A percentile compares a stretch with the other conserved stretches of the same genome.
These are phyloP conservation scores for Phytopythium vexans DNA, from an alignment of 352 stramenopile species.

Conservation along the genomic window DNA sequence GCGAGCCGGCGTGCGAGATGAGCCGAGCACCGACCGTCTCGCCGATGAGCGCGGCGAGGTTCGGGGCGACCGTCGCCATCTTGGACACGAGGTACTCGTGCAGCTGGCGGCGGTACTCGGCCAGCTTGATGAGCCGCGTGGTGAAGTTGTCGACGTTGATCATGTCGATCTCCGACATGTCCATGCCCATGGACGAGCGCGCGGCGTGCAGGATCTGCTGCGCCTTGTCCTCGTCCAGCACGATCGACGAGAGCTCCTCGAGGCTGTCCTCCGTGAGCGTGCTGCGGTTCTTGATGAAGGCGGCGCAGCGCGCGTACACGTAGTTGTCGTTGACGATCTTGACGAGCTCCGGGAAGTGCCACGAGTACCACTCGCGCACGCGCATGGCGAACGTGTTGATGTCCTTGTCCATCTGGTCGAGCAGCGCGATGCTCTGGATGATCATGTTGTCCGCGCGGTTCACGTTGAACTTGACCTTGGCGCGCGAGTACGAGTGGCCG, in stretches of 20 bases:
- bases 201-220: slow-evolving; percentile 94
- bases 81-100: slow-evolving; percentile 95
- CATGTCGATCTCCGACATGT: slow-evolving; percentile 99
- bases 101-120: slow-evolving; percentile 96
- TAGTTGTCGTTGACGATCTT: slow-evolving; percentile 99
- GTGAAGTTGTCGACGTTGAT: slow-evolving; percentile 99
- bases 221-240: slow-evolving; percentile 96
- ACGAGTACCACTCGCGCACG: slow-evolving; percentile 99
- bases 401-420: slow-evolving; percentile 99
- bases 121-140: slow-evolving; percentile 97
- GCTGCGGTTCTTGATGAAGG: slow-evolving; percentile 95
- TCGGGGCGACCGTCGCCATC: slow-evolving; percentile 98
- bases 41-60: slow-evolving; percentile 98
- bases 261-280: slow-evolving; percentile 79
- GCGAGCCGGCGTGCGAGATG: slow-evolving; percentile 99
- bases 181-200: slow-evolving; percentile 99
- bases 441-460: slow-evolving; percentile 99
- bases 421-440: slow-evolving; percentile 98
- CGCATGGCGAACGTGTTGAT: slow-evolving; percentile 99
- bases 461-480: slow-evolving; percentile 99
- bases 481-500: slow-evolving; percentile 98
- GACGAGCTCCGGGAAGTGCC: slow-evolving; percentile 99
- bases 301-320: slow-evolving; percentile 96
- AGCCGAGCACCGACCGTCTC: slow-evolving; percentile 98
- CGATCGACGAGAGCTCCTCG: slow-evolving; percentile 89